Evolutionary conservation across 2,329 filamentous ascomycete genomes (phyloP).

Genomic region (Phaeosphaeriaceae sp.): DNA sequence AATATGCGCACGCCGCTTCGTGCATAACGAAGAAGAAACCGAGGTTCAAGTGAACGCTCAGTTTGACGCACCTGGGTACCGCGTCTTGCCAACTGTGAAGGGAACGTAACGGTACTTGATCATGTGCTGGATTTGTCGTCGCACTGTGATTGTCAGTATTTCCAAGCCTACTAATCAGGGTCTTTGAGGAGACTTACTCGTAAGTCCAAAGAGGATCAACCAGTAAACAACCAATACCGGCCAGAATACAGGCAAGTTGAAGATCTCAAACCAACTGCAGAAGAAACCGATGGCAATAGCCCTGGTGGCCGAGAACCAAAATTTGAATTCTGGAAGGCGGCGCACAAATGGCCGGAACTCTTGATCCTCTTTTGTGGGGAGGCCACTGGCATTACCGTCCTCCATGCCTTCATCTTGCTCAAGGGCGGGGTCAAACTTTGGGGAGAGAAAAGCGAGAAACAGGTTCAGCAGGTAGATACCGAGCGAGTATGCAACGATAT

Average conservation of each 20-base stretch:
- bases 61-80: constrained; percentile 39
- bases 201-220: constrained; percentile 94
- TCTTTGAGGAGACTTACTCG: constrained; percentile 68
- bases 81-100: constrained; percentile 83
- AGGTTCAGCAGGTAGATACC: constrained; percentile 99
- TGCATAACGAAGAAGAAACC: constrained; percentile 5
- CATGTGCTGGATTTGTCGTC: constrained; percentile 99
- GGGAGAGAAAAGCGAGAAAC: constrained; percentile 97
- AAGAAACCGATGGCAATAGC: constrained; percentile 82
- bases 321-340: constrained; percentile 97
- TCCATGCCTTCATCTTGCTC: constrained; percentile 97
- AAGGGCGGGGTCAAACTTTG: constrained; percentile 97
- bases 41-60: constrained; percentile 13
- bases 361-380: constrained; percentile 95
- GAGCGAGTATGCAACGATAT: constrained; percentile 97
- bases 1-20: background rate
- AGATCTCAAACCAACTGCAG: constrained; percentile 92
- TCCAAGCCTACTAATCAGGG: background rate
- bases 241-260: constrained; percentile 99
- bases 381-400: constrained; percentile 76
- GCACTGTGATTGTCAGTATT: constrained; percentile 65
- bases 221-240: constrained; percentile 98
- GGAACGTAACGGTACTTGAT: constrained; percentile 99
- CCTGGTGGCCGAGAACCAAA: constrained; percentile 95
- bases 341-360: constrained; percentile 98